phyloP scores from a whole-genome alignment of 148 eudicot genomes.

The Rhododendron kiyosumense region DNA sequence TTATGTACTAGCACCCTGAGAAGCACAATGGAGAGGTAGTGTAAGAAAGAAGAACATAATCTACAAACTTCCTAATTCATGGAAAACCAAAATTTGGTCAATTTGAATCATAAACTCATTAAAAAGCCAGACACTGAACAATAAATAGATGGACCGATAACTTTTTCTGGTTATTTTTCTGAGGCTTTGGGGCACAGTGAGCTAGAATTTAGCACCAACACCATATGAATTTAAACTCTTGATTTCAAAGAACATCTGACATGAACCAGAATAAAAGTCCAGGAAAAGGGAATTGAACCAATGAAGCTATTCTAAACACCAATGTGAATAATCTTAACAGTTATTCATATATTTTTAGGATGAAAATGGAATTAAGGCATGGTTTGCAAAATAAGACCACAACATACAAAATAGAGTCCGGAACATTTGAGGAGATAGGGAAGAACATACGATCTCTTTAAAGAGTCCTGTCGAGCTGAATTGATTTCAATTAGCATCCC shows the following conservation, averaged over 20 bases:
- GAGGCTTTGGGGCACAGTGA: neutral
- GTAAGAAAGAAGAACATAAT: neutral
- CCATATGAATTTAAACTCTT: neutral
- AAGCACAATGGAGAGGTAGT: slow-evolving; percentile 8
- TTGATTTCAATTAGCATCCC: slow-evolving; percentile 57
- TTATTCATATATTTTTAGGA: neutral
- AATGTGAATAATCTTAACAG: neutral
- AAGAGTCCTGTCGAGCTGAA: slow-evolving; percentile 64
- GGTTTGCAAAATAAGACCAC: slow-evolving; percentile 1
- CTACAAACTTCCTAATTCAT: neutral
- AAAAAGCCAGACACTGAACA: neutral
- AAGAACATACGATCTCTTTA: slow-evolving; percentile 65
- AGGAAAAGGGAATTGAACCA: neutral
- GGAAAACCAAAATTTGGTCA: neutral
- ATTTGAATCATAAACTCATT: neutral
- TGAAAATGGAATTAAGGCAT: neutral
- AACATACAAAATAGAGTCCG: neutral
- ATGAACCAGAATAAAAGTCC: neutral
- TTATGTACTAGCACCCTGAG: slow-evolving; percentile 60
- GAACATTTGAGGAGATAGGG: neutral
- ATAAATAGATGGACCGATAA: neutral
- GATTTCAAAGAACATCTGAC: neutral
- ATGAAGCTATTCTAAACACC: neutral
- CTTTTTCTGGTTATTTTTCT: neutral
- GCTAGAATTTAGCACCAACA: neutral